These are phyloP conservation scores for Knufia petricola DNA, from an alignment of 2,329 filamentous ascomycete species.

Conservation along the genomic window DNA sequence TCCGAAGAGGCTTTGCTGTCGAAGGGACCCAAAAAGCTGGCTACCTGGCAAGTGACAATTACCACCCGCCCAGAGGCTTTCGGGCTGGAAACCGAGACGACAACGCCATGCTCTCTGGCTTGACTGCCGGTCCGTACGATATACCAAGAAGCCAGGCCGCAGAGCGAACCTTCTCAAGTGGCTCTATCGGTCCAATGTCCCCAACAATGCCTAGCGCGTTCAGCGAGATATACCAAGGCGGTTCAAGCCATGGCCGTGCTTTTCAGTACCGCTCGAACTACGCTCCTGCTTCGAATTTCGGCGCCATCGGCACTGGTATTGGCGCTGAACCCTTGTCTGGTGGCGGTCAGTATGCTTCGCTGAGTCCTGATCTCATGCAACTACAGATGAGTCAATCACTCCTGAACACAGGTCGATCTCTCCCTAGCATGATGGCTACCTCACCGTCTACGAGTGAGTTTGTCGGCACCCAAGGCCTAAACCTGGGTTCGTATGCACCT, in stretches of 20 bases:
- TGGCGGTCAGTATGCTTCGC: constrained; percentile 10
- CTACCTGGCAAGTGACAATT: constrained; percentile 1
- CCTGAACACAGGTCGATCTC: constrained; percentile 15
- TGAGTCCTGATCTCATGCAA: constrained; percentile 16
- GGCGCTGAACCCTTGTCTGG: constrained; percentile 2
- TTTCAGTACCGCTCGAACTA: constrained; percentile 7
- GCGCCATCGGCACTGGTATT: constrained; percentile 2
- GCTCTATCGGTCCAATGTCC: neutral
- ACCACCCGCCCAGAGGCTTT: neutral
- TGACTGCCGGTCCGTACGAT: neutral
- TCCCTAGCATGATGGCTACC: constrained; percentile 20
- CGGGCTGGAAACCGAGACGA: neutral
- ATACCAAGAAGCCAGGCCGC: neutral
- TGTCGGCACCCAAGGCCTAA: constrained; percentile 12
- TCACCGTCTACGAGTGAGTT: constrained; percentile 18
- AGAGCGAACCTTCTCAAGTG: constrained; percentile 6
- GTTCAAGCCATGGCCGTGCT: neutral
- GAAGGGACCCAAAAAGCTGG: neutral
- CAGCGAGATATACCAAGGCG: constrained; percentile 4
- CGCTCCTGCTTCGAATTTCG: neutral
- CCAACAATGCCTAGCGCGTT: neutral
- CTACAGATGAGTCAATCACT: constrained; percentile 13
- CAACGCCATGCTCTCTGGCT: neutral
- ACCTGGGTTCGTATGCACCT: constrained; percentile 33
- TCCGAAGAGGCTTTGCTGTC: neutral